Evolutionary conservation across 495 filamentous ascomycete genomes (phyloP).

Genomic region (Penicillium salamii): DNA sequence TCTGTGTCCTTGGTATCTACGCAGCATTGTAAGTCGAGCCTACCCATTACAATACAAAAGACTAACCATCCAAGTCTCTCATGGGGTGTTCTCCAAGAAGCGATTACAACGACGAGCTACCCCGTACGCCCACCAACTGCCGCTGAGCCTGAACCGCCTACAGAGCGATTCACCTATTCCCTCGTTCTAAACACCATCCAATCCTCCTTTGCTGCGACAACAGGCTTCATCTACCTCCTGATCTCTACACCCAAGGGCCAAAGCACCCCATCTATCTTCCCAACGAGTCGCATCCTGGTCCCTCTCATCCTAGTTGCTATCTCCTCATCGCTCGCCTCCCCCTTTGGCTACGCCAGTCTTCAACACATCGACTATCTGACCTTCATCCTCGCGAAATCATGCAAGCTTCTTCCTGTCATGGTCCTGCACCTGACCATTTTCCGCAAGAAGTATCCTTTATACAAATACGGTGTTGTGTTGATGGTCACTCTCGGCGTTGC

Average conservation of each 20-base stretch:
- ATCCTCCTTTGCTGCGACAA: slow-evolving; percentile 80
- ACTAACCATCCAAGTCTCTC: slow-evolving; percentile 63
- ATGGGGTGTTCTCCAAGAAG: slow-evolving; percentile 96
- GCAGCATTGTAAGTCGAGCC: slow-evolving; percentile 75
- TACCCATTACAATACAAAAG: not conserved
- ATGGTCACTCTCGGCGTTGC: slow-evolving; percentile 90
- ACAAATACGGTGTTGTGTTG: slow-evolving; percentile 92
- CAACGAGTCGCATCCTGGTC: slow-evolving; percentile 63
- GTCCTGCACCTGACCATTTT: slow-evolving; percentile 91
- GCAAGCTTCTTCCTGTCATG: slow-evolving; percentile 98
- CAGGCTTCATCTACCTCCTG: slow-evolving; percentile 77
- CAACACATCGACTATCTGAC: slow-evolving; percentile 98
- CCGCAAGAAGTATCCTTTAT: slow-evolving; percentile 83
- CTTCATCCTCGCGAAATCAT: slow-evolving; percentile 95
- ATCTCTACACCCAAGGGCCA: slow-evolving; percentile 57
- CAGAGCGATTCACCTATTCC: slow-evolving; percentile 80
- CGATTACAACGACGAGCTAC: slow-evolving; percentile 93
- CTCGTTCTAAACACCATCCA: slow-evolving; percentile 96
- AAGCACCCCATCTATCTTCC: slow-evolving; percentile 67
- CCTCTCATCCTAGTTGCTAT: slow-evolving; percentile 85
- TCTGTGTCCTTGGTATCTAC: slow-evolving; percentile 93
- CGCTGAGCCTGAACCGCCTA: slow-evolving; percentile 50
- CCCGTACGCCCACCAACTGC: slow-evolving; percentile 36
- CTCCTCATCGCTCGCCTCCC: slow-evolving; percentile 81
- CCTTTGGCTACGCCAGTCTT: slow-evolving; percentile 92